These are phyloP conservation scores for Talaromyces liani DNA, from an alignment of 495 filamentous ascomycete species.

Conservation along the genomic window DNA sequence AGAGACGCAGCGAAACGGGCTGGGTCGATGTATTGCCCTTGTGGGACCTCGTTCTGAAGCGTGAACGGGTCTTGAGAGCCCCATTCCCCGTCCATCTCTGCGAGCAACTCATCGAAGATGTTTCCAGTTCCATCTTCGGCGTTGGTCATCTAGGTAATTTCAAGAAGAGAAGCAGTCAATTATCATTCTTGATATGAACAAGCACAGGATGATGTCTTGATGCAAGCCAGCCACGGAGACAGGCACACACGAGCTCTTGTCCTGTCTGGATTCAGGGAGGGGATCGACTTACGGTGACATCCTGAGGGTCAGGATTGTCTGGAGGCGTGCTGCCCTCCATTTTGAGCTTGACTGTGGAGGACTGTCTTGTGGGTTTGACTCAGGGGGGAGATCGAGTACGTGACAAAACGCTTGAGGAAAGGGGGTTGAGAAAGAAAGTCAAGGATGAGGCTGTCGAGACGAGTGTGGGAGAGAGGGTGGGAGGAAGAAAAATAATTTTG, in stretches of 20 bases:
- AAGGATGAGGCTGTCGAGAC: not conserved
- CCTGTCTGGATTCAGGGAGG: not conserved
- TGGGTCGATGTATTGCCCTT: not conserved
- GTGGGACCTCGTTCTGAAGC: not conserved
- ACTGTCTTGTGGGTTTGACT: not conserved
- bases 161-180: not conserved
- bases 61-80: not conserved
- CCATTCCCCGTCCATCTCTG: not conserved
- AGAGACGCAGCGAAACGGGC: not conserved
- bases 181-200: not conserved
- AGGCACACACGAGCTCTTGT: not conserved
- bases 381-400: not conserved
- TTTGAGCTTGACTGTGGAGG: not conserved
- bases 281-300: not conserved
- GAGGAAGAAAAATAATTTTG: not conserved
- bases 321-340: not conserved
- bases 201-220: not conserved
- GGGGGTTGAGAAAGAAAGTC: not conserved
- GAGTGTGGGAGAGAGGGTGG: not conserved
- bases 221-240: not conserved
- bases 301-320: not conserved
- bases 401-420: not conserved
- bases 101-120: not conserved
- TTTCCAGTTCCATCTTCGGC: not conserved
- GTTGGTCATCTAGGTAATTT: not conserved